Conservation (phyloP, 495 filamentous ascomycete species). For the Trichoderma parareesei region DNA sequence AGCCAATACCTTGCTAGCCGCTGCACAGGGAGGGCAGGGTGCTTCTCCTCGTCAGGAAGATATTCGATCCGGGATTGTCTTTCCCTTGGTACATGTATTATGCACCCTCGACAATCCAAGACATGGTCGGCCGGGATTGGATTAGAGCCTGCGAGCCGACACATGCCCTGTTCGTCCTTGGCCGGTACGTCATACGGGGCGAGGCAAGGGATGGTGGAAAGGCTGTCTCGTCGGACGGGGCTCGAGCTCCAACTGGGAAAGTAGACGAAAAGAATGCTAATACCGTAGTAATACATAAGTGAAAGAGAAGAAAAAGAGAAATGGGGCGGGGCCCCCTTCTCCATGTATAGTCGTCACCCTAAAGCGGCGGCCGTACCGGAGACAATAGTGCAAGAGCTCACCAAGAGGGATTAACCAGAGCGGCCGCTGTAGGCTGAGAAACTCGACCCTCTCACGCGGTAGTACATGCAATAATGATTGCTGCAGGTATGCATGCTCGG, state of each 20-base stretch:
- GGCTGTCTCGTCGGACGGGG: constrained; percentile 5
- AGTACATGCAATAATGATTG: no score
- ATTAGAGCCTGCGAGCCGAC: neutral
- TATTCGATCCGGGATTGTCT: constrained; percentile 5
- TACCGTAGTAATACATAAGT: no score
- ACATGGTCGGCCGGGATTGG: neutral
- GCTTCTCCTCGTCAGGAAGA: neutral
- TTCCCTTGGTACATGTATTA: neutral
- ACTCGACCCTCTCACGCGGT: neutral
- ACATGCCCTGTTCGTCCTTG: constrained; percentile 3
- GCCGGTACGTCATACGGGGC: constrained; percentile 8
- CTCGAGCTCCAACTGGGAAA: neutral
- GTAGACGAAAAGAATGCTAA: neutral
- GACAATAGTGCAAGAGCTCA: neutral
- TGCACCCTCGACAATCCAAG: neutral
- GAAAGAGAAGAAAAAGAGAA: neutral
- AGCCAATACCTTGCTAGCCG: neutral
- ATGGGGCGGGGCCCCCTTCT: neutral
- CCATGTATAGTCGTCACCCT: constrained; percentile 4
- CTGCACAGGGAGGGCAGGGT: neutral
- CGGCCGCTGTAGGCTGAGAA: neutral
- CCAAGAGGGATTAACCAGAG: neutral
- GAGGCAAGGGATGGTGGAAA: constrained; percentile 5
- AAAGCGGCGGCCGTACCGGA: constrained; percentile 2
- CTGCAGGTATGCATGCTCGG: no score